Evolutionary conservation across 352 stramenopile species (phyloP).

Genomic region (Pythium biforme): DNA sequence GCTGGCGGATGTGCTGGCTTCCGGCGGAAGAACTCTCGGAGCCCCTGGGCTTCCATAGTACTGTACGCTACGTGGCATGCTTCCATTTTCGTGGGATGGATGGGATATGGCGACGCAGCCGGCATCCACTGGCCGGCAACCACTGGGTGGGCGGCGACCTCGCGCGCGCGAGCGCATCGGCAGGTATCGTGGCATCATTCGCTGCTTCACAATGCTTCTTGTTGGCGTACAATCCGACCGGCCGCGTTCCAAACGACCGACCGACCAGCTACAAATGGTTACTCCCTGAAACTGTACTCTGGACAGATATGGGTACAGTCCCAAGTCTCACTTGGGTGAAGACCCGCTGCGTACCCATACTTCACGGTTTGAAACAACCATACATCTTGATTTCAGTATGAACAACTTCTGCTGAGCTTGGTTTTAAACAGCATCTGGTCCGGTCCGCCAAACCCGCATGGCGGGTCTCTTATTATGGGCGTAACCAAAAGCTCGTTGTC

Average conservation of each 20-base stretch:
- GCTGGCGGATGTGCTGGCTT: background rate
- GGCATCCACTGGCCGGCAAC: no score
- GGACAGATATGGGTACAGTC: slow-evolving; percentile 26
- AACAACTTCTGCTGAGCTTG: background rate
- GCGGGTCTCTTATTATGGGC: slow-evolving; percentile 7
- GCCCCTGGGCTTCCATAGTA: background rate
- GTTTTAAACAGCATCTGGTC: slow-evolving; percentile 12
- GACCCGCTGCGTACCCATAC: slow-evolving; percentile 4
- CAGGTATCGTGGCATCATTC: background rate
- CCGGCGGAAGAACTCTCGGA: background rate
- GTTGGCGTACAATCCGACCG: no score
- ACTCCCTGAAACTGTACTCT: slow-evolving; percentile 25
- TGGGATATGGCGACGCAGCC: no score
- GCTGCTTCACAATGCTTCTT: no score
- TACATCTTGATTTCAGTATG: slow-evolving; percentile 9
- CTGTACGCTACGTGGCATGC: background rate
- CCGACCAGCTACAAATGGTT: slow-evolving; percentile 11
- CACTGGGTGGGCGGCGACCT: no score
- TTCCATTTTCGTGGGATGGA: background rate
- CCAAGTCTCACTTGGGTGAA: background rate
- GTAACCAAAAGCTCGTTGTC: slow-evolving; percentile 9
- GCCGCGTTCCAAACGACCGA: background rate
- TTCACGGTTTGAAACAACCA: slow-evolving; percentile 17
- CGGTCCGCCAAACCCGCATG: background rate
- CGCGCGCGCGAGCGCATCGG: background rate